Base-by-base conservation (phyloP, 2,329 filamentous ascomycete genomes). In the Ophiosphaerella herpotricha region DNA sequence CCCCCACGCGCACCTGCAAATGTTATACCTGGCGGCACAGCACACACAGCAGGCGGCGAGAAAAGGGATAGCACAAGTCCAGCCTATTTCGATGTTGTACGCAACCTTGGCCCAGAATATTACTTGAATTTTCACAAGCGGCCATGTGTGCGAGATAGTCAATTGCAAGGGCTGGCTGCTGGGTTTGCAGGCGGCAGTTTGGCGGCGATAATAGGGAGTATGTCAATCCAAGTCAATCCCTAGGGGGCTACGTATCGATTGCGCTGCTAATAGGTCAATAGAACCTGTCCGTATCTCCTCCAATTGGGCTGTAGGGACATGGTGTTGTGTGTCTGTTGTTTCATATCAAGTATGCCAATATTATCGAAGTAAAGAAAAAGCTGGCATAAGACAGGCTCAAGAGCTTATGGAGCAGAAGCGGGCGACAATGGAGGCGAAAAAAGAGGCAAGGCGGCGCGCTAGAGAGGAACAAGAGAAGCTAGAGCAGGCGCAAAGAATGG, bases 321-420 rank as follows among this genome's bases (percentile, higher is more conserved):
- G 94, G 71, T 79, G 87, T 21, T 69, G 88, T 16, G 83, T 82
- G 6, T 86, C 88, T n/a, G 78, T 88, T 39, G 80, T 82, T 26
- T 87, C 87, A 43, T 94, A 91, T 75, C 90, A 97, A 74, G 91
- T 88, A 66, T 97, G 93, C 75, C 86, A 91, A 66, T 86, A 86
- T 60, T 82, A 83, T 54, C 82, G 91, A 51, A 80, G 83, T 40
- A 81, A 87, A 53, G 93, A 97, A 74, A 84, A 87, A 63, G 84
- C 86, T 54, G 88, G 90, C 55, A 93, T 99, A 86, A 88, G 89
- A 71, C 81, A 91, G 58, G 89, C 89, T 4, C 87, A 96, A 47
- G 90, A 96, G 68, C 84, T 94, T 50, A 87, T 93, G 72, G 85
- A 88, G 66, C 80, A 83, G 63, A 86, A 91, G 72, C 86, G 89